Evolutionary conservation across 2,329 filamentous ascomycete genomes (phyloP).

Genomic region (Clarireedia paspali): DNA sequence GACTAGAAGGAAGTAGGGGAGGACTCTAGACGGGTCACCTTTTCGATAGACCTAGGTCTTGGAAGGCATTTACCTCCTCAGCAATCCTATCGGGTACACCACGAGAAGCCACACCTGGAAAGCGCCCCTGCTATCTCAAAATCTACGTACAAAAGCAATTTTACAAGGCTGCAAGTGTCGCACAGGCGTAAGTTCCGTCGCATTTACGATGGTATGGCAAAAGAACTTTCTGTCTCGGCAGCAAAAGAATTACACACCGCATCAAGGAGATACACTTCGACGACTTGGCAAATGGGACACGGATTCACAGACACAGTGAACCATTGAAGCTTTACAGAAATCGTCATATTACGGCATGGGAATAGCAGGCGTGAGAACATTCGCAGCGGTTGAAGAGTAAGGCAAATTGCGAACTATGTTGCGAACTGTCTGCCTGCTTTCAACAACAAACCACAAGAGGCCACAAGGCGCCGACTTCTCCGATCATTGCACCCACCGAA

Average conservation of each 20-base stretch:
- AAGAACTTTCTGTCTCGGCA: too few species aligned
- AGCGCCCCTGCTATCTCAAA: not conserved
- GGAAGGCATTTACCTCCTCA: not conserved
- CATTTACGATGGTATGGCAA: too few species aligned
- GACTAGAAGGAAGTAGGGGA: too few species aligned
- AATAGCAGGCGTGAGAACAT: not conserved
- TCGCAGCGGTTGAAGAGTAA: not conserved
- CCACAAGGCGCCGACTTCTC: not conserved
- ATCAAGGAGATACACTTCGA: too few species aligned
- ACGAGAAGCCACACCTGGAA: not conserved
- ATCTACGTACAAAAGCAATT: not conserved
- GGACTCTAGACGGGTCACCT: too few species aligned
- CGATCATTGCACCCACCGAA: not conserved
- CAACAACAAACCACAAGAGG: slow-evolving; percentile 3
- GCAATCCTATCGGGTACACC: not conserved
- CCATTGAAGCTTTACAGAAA: not conserved
- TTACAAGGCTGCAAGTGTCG: not conserved
- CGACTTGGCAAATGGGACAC: too few species aligned
- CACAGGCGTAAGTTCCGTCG: not conserved
- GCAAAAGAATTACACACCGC: too few species aligned
- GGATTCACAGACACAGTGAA: too few species aligned
- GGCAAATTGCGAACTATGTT: slow-evolving; percentile 1
- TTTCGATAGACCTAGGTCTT: too few species aligned
- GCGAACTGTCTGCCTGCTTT: not conserved
- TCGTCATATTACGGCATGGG: not conserved